A percentile compares a stretch with the other conserved stretches of the same genome.
Conservation (phyloP, 2,329 filamentous ascomycete species). For the Hymenoscyphus linearis region DNA sequence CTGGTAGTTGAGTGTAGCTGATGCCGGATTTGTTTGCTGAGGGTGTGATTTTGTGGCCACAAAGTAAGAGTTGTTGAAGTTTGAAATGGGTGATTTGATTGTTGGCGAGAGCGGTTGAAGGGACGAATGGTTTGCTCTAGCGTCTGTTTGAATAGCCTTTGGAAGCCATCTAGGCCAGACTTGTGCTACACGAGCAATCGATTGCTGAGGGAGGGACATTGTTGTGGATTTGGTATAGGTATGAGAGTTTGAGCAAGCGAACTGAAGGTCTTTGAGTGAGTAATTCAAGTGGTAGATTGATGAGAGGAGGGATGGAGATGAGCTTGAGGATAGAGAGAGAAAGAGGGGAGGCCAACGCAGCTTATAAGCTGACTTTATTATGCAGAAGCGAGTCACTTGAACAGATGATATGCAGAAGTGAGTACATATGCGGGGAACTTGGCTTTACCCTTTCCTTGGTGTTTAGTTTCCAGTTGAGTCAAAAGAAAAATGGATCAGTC, state of each 20-base stretch:
- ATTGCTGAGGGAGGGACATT: conserved; percentile 4
- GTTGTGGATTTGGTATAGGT: background rate
- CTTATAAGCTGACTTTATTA: background rate
- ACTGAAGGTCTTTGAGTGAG: background rate
- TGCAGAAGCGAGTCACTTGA: background rate
- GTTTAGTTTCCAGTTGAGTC: background rate
- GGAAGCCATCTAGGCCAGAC: conserved; percentile 9
- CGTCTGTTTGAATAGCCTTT: background rate
- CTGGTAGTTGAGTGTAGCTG: background rate
- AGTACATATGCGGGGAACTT: background rate
- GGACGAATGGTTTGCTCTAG: background rate
- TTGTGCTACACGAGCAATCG: conserved; percentile 5
- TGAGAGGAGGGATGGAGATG: background rate
- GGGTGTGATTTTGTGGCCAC: background rate
- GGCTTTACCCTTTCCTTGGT: background rate
- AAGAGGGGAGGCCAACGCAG: background rate
- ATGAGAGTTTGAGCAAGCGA: background rate
- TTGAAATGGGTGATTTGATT: background rate
- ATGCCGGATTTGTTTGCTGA: background rate
- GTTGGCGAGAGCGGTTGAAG: background rate
- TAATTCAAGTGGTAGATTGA: background rate
- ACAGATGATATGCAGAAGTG: background rate
- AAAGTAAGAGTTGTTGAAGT: background rate
- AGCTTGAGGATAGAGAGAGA: background rate
- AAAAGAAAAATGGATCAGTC: conserved; percentile 1